Evolutionary conservation across 2,329 filamentous ascomycete species (phyloP), one percentile per base, ranked within the genome.

Genomic region (Rutstroemia sp.): DNA sequence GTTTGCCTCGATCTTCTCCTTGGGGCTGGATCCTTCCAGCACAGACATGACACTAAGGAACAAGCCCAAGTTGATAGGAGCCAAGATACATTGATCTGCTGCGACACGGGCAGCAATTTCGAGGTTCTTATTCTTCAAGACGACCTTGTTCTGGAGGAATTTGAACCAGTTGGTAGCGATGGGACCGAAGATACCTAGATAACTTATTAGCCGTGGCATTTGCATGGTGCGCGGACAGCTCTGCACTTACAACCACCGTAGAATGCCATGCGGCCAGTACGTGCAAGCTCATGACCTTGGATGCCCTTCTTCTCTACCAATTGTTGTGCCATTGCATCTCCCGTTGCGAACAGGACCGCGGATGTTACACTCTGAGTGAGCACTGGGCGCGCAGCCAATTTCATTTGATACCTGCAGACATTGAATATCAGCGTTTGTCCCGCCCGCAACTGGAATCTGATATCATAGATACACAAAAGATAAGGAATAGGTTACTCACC

Each of bases 341-440:
- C 94, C 14, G 91, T 89, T 58, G 88, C 92, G 71, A 97, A 99
- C 61, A 99, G 85, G 58, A 97, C 81, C 49, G 90, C 88, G 41
- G 92, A 96, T 56, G 91, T 95, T 66, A 96, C 76, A 70, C 87
- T 89, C 77, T 96, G 90, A 10, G 92, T 97, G 68, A 96, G 82
- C 65, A 97, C 77, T 59, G 92, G 92, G 69, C 88, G 83, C 67
- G 84, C 81, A 65, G 87, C 86, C 70, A 96, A 79, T 72, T 83
- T 88, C 69, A 83, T 79, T 74, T 95, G 90, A 77, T 97, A 97
- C 91, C 92, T 89, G 66, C 45, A 12, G 21, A 48, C 19, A 46
- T 21, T 5, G 19, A 25, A 38, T 16, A 50, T 61, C 47, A 63
- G 54, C 45, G 38, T 54, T 56, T 14, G 18, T 30, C 53, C 21